Evolutionary conservation across 345 rosid species (phyloP), one percentile per base, ranked within the genome.

Genomic region (Salix viminalis): DNA sequence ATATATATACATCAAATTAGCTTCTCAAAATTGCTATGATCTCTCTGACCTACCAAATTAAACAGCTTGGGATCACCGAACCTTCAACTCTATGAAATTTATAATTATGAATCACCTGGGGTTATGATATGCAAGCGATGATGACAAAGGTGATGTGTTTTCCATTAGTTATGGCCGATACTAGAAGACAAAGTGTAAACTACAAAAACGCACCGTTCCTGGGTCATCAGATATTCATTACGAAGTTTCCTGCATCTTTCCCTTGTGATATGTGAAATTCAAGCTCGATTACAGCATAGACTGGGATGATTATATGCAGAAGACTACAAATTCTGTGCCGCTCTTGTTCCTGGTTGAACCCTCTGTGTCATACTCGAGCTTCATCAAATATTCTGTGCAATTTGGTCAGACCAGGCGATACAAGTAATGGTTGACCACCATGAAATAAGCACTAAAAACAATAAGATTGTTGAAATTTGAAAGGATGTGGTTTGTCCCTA

Each of bases 231-330:
- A 65, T 71, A 58, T n/a, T 61, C 79, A 73, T 52, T 37, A 83
- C 82, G 88, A 84, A 86, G 80, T 79, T 86, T 83, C 88, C 83
- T 67, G 0, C 84, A 77, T 61, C 82, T 84, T 85, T 79, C 87
- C 75, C 79, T 12, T 58, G 62, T 24, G 11, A 23, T 58, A 23
- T 58, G 62, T 58, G 26, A 58, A 23, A 58, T 58, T 26, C 28
- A n/a, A 23, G 28, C 26, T 58, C 62, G 0, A 3, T 23, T 58
- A n/a, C 4, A 58, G 1, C 62, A 10, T 23, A 58, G 28, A 3
- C 62, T 58, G 62, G 28, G 3, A n/a, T 10, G 16, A 46, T 14
- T 46, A 46, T 46, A 46, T 42, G 46, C 11, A 24, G n/a, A 46
- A 58, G 28, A 56, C 62, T 56, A n/a, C 4, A n/a, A 26, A 56